These are phyloP conservation scores for Epichloe sibirici DNA, from an alignment of 2,329 filamentous ascomycete species.

Conservation along the genomic window DNA sequence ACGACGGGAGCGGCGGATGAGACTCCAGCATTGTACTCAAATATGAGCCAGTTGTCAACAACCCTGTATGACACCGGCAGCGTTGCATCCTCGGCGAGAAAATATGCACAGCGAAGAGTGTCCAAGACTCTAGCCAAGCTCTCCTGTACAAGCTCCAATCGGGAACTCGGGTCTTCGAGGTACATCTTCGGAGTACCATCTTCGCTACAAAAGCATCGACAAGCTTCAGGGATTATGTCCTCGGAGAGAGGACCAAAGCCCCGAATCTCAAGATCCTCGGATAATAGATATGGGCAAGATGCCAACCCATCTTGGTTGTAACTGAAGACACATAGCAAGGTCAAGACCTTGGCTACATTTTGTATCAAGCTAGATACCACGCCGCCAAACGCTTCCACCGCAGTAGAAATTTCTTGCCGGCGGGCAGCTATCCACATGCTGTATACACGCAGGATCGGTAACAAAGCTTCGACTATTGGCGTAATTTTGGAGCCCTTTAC, in stretches of 20 bases:
- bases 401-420: conserved; percentile 33
- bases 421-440: conserved; percentile 40
- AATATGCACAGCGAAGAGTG: conserved; percentile 35
- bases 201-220: conserved; percentile 25
- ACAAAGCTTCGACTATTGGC: conserved; percentile 27
- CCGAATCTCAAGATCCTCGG: conserved; percentile 36
- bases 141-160: conserved; percentile 22
- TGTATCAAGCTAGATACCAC: conserved; percentile 34
- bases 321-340: conserved; percentile 32
- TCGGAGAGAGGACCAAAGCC: conserved; percentile 31
- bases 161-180: conserved; percentile 19
- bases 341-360: conserved; percentile 33
- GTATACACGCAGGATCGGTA: conserved; percentile 41
- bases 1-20: background rate
- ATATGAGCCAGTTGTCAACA: conserved; percentile 18
- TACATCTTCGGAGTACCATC: conserved; percentile 28
- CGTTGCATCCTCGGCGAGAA: conserved; percentile 28
- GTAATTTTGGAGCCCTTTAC: conserved; percentile 17
- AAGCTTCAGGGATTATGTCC: conserved; percentile 25
- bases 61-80: conserved; percentile 26
- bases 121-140: conserved; percentile 36
- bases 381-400: conserved; percentile 31
- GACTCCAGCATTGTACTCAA: conserved; percentile 18
- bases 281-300: conserved; percentile 35
- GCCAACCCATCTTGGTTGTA: conserved; percentile 26